These are phyloP conservation scores for Tetrahymena borealis DNA, from an alignment of 73 alveolate genomes.

Conservation along the genomic window DNA sequence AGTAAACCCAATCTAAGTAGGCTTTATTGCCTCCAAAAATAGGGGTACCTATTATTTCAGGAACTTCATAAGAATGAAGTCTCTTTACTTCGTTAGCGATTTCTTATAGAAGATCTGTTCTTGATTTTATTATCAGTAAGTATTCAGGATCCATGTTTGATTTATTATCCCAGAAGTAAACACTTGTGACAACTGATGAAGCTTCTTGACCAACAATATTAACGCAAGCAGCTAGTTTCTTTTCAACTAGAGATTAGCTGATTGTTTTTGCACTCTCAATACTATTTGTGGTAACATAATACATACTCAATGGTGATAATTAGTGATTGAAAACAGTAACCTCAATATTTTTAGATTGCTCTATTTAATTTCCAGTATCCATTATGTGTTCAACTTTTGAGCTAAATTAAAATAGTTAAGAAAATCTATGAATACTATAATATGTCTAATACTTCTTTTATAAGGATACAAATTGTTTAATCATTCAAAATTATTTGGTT, in stretches of 20 bases:
- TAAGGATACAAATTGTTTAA: too few species aligned
- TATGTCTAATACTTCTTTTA: not conserved
- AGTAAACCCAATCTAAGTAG: not conserved
- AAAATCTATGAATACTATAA: not conserved
- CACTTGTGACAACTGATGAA: not conserved
- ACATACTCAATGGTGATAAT: not conserved
- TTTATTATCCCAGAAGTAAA: not conserved
- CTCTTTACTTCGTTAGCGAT: not conserved
- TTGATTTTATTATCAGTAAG: not conserved
- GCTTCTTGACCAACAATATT: not conserved
- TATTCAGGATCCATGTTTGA: not conserved
- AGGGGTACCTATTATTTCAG: not conserved
- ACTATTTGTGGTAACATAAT: not conserved
- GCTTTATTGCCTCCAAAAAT: not conserved
- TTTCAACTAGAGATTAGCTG: not conserved
- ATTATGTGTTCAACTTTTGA: not conserved
- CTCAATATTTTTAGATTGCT: not conserved
- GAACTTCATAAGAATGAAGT: not conserved
- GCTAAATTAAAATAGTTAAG: not conserved
- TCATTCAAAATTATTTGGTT: too few species aligned
- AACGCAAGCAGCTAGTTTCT: not conserved
- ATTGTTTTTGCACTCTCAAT: not conserved
- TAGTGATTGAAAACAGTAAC: not conserved
- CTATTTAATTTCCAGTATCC: not conserved
- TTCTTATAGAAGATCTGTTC: not conserved